A percentile compares a stretch with the other conserved stretches of the same genome.
These are phyloP conservation scores for Trypethelium eluteriae DNA, from an alignment of 495 filamentous ascomycete genomes.

Conservation along the genomic window DNA sequence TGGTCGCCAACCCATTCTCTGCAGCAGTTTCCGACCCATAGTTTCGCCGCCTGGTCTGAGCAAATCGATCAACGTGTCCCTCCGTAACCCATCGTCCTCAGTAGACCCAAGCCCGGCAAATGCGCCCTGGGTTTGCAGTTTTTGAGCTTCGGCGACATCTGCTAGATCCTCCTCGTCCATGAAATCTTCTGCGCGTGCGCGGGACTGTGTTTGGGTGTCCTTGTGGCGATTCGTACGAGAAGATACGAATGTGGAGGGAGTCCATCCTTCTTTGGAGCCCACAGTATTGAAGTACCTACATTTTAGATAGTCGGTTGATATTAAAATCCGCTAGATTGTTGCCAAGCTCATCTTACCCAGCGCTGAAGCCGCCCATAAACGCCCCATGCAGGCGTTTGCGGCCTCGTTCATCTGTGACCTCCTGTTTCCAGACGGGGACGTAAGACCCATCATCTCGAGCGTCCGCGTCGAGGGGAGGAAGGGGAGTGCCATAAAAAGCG, in stretches of 20 bases:
- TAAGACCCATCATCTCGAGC: conserved; percentile 88
- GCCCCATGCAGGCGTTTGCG: conserved; percentile 89
- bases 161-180: conserved; percentile 98
- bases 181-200: conserved; percentile 70
- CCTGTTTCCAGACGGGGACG: conserved; percentile 93
- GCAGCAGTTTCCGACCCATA: conserved; percentile 79
- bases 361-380: conserved; percentile 94
- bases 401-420: conserved; percentile 88
- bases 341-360: conserved; percentile 55
- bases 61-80: conserved; percentile 63
- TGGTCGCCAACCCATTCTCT: conserved; percentile 93
- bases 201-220: conserved; percentile 45
- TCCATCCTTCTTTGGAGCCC: conserved; percentile 97
- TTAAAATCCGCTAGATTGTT: conserved; percentile 20
- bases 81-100: conserved; percentile 45
- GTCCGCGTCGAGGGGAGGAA: conserved; percentile 71
- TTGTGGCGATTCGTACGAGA: conserved; percentile 73
- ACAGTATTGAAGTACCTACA: conserved; percentile 92
- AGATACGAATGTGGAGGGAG: conserved; percentile 82
- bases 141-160: conserved; percentile 69
- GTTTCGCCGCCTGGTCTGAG: conserved; percentile 72
- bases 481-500: conserved; percentile 75
- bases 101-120: conserved; percentile 75
- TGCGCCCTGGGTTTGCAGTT: conserved; percentile 58
- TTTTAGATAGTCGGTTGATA: conserved; percentile 32